A percentile compares a stretch with the other conserved stretches of the same genome.
Evolutionary conservation across 2,329 filamentous ascomycete genomes (phyloP).

Genomic region (Plectosphaerella plurivora): DNA sequence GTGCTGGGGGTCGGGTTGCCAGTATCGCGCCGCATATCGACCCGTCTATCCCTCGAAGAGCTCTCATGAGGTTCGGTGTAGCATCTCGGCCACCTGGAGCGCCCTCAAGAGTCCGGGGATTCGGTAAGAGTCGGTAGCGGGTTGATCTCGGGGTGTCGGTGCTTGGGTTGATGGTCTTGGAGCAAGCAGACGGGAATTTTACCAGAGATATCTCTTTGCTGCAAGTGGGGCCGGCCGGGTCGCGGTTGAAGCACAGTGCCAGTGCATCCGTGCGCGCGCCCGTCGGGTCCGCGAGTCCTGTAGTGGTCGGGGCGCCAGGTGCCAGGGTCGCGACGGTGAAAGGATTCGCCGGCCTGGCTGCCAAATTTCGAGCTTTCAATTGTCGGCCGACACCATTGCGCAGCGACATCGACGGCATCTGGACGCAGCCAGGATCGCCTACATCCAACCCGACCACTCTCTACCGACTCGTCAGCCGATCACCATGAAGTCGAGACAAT

Average conservation of each 20-base stretch:
- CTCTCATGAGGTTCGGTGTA: constrained; percentile 53
- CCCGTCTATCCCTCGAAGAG: constrained; percentile 54
- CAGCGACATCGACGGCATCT: not conserved
- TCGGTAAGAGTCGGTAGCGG: not conserved
- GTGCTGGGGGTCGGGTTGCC: constrained; percentile 35
- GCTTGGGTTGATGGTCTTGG: not conserved
- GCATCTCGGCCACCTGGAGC: constrained; percentile 27
- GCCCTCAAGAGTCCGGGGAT: not conserved
- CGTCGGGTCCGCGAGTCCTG: not conserved
- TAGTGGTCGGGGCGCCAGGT: not conserved
- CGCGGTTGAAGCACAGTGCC: too few species aligned
- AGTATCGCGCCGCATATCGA: constrained; percentile 54
- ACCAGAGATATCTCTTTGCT: not conserved
- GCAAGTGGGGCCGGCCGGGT: not conserved
- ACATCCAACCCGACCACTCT: not conserved
- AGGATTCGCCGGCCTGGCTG: constrained; percentile 12
- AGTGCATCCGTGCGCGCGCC: not conserved
- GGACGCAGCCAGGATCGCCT: not conserved
- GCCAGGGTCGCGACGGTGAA: constrained; percentile 5
- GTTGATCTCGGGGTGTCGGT: not conserved
- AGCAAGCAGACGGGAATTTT: not conserved
- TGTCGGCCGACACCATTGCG: not conserved
- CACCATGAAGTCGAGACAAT: constrained; percentile 36
- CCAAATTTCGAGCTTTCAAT: constrained; percentile 9
- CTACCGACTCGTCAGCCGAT: not conserved